Base-by-base conservation (phyloP, 352 stramenopile species). In the Pythium dissotocum region DNA sequence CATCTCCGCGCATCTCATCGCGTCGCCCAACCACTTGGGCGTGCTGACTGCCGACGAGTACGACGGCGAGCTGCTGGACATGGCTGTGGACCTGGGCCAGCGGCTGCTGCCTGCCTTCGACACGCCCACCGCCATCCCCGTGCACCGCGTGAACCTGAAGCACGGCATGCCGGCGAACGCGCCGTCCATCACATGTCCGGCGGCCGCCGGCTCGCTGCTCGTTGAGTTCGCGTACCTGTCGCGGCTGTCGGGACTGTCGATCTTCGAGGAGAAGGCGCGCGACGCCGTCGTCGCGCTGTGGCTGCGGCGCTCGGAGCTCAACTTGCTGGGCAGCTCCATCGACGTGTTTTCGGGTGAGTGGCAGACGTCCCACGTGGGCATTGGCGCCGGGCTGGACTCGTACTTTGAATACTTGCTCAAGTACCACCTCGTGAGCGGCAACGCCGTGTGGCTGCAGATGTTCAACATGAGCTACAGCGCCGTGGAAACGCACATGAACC, bases 361-460 rank as follows among this genome's bases (percentile, higher is more conserved):
- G 89, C 61, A 88, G 16, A 76, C 90, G 53, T 83, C 82, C 21
- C 77, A 92, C 46, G 87, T 90, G 7, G 82, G 93, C 38, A 94
- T 98, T 58, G 95, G 95, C 32, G 88, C 89, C 0, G 98, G 98
- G 26, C 86, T 97, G 1, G 97, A 99, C 77, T 98, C 92, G 52
- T 99, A 98, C 73, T 99, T 98, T 67, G 98, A 99, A 78, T 99
- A 99, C 74, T 70, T 99, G 38, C 72, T 99, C n/a, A 99, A 99
- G 75, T 96, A 97, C 66, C 92, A 98, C 70, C 78, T 99, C 38
- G 75, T 99, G n/a, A 98, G 98, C 72, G 92, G 92, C 24, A 92
- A 99, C 61, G 68, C 88, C 18, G 68, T 85, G 78, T 89, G 97
- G 88, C 80, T 98, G 75, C 82, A 83, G 12, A 98, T 99, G 93